These are phyloP conservation scores for Saccharomyces hybrid DNA, from an alignment of 1,139 yeast species.

Conservation along the genomic window DNA sequence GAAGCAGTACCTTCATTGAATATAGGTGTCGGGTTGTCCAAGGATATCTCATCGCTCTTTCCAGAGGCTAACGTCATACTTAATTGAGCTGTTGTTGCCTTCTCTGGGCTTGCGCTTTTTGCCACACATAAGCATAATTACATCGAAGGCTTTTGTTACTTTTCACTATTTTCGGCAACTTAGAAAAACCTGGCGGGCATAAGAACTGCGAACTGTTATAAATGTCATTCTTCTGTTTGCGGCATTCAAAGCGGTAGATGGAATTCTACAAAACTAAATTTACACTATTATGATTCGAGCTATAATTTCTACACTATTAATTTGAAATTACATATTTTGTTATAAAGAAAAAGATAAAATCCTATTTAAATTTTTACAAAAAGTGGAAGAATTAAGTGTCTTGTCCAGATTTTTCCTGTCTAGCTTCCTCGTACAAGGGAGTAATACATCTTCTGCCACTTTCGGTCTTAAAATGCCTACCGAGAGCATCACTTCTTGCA, in stretches of 20 bases:
- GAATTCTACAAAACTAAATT: not conserved
- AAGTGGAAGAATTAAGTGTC: not conserved
- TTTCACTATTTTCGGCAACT: not conserved
- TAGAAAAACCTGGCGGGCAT: not conserved
- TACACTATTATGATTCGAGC: not conserved
- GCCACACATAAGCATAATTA: not conserved
- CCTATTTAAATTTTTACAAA: not conserved
- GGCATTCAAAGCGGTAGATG: not conserved
- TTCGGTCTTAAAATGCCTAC: conserved; percentile 91
- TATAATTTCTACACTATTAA: not conserved
- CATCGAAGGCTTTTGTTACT: not conserved
- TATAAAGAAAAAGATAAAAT: not conserved
- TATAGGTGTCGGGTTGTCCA: not conserved
- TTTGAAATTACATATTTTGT: not conserved
- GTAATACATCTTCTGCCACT: conserved; percentile 81
- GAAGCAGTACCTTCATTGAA: conserved; percentile 2
- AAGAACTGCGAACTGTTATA: not conserved
- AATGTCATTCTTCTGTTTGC: not conserved
- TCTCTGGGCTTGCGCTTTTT: not conserved
- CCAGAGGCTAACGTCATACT: not conserved
- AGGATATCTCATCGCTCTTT: not conserved
- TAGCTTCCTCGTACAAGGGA: conserved; percentile 65
- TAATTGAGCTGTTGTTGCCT: not conserved
- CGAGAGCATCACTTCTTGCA: conserved; percentile 92
- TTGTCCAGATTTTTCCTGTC: conserved; percentile 29